Conservation (phyloP, 139 green algal genomes). For the Volvox reticuliferus region DNA sequence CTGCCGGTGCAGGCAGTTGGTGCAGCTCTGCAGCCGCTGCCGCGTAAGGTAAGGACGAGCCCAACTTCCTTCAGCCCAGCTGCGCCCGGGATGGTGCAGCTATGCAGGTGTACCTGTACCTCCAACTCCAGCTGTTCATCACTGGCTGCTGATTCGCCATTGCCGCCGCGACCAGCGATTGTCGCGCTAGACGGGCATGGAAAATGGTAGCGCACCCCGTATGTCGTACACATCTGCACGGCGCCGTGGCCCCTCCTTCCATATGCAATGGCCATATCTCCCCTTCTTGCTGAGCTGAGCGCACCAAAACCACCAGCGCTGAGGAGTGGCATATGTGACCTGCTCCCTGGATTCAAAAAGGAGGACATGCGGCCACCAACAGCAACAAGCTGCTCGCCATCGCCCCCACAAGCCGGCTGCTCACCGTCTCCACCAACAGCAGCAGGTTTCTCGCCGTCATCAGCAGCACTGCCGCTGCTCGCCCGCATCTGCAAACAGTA, state of each 20-base stretch:
- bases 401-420: too few species aligned
- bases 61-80: constrained; percentile 4
- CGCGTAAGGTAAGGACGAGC: not conserved
- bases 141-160: too few species aligned
- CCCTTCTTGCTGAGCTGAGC: too few species aligned
- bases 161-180: not conserved
- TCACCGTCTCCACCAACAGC: too few species aligned
- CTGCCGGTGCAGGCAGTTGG: not conserved
- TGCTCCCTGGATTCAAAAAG: not conserved
- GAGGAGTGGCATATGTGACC: not conserved
- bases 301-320: not conserved
- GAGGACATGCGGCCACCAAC: not conserved
- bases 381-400: not conserved
- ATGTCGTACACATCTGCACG: constrained; percentile 15
- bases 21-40: not conserved
- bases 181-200: not conserved
- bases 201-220: not conserved
- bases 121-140: not conserved
- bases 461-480: not conserved
- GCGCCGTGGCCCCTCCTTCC: not conserved
- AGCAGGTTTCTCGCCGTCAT: not conserved
- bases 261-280: too few species aligned
- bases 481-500: not conserved
- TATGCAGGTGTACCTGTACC: not conserved
- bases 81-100: not conserved